These are phyloP conservation scores for Sodiomyces alkalinus DNA, from an alignment of 2,329 filamentous ascomycete species.

Conservation along the genomic window DNA sequence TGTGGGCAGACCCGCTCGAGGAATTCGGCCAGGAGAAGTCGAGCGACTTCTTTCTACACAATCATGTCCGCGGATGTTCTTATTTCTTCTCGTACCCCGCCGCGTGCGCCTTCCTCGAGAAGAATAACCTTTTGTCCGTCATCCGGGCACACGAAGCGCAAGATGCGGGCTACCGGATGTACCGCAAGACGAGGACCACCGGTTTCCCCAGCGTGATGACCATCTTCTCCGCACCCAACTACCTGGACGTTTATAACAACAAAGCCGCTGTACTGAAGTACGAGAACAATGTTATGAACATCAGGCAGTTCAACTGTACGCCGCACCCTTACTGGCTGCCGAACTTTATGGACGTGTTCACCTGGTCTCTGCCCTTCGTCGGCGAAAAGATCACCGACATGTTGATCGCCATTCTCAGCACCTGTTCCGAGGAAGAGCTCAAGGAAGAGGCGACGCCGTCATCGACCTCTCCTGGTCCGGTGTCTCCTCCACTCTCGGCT, in stretches of 20 bases:
- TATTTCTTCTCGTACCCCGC: conserved; percentile 99
- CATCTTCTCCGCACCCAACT: conserved; percentile 98
- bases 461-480: conserved; percentile 51
- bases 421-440: conserved; percentile 96
- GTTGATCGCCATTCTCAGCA: conserved; percentile 96
- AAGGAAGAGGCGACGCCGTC: conserved; percentile 73
- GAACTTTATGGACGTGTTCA: conserved; percentile 99
- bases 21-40: conserved; percentile 99
- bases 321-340: conserved; percentile 98
- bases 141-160: conserved; percentile 97
- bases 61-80: conserved; percentile 94
- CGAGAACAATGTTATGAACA: conserved; percentile 99
- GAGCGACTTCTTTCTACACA: conserved; percentile 93
- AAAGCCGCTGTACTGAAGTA: conserved; percentile 98
- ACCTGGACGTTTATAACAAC: conserved; percentile 99
- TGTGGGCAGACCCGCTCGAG: conserved; percentile 95
- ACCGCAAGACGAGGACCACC: conserved; percentile 93
- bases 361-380: conserved; percentile 98
- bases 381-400: conserved; percentile 99
- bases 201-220: conserved; percentile 99
- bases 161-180: conserved; percentile 98
- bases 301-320: conserved; percentile 98
- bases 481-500: conserved; percentile 52
- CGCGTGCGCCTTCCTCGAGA: conserved; percentile 92
- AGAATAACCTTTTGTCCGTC: conserved; percentile 94